phyloP scores from a whole-genome alignment of 495 filamentous ascomycete species.

The Hypomontagnella monticulosa region DNA sequence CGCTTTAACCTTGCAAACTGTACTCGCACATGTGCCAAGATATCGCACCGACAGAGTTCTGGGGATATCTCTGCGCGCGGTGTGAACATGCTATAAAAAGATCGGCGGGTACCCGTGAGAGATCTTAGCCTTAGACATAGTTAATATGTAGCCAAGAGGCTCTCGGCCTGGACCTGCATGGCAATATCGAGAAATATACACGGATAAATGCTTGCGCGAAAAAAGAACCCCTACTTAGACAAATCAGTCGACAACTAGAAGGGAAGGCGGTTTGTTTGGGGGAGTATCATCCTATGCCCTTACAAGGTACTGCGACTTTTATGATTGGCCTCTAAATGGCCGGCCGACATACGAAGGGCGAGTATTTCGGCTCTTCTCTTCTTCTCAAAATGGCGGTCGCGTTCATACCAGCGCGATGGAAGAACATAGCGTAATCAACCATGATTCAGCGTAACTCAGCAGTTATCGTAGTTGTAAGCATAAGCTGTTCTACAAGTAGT shows the following conservation, averaged over 20 bases:
- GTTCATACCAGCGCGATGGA: neutral
- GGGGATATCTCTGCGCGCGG: neutral
- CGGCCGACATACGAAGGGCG: constrained; percentile 11
- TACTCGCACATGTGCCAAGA: constrained; percentile 26
- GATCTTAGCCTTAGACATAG: constrained; percentile 6
- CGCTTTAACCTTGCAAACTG: constrained; percentile 20
- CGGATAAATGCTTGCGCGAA: constrained; percentile 33
- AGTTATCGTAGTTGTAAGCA: constrained; percentile 19
- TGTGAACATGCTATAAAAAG: constrained; percentile 28
- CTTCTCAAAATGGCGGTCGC: neutral
- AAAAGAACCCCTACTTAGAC: constrained; percentile 11
- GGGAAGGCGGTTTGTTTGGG: constrained; percentile 30
- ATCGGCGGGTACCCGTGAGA: constrained; percentile 11
- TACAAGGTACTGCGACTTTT: constrained; percentile 11
- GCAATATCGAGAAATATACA: constrained; percentile 38
- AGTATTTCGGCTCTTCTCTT: constrained; percentile 36
- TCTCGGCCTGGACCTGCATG: constrained; percentile 26
- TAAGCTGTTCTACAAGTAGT: constrained; percentile 13
- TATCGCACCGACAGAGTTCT: constrained; percentile 4
- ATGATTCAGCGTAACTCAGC: neutral
- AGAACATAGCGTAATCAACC: neutral
- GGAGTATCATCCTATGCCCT: constrained; percentile 24
- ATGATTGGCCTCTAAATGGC: constrained; percentile 26
- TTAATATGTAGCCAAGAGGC: constrained; percentile 18
- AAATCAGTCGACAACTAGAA: constrained; percentile 33